Conservation (phyloP, 2,329 filamentous ascomycete species). For the Colletotrichum truncatum region DNA sequence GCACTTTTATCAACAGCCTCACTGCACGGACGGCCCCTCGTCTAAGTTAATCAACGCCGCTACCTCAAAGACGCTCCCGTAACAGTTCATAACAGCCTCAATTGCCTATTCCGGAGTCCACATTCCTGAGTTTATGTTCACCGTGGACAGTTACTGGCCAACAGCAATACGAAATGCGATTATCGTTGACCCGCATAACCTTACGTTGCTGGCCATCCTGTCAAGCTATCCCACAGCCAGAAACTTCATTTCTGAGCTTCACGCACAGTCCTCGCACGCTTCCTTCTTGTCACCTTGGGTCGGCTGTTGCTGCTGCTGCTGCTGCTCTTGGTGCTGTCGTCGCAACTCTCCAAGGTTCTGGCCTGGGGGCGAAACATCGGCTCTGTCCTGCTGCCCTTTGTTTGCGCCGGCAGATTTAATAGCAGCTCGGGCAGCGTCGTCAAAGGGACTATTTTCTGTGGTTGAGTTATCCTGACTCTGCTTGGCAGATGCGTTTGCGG, state of each 20-base stretch:
- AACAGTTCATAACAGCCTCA: not conserved
- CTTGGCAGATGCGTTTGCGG: constrained; percentile 5
- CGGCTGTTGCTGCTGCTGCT: not conserved
- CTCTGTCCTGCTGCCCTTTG: constrained; percentile 24
- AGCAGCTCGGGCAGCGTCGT: constrained; percentile 16
- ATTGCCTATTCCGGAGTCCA: not conserved
- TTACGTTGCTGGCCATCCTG: not conserved
- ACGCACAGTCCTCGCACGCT: constrained; percentile 27
- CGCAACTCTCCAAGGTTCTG: not conserved
- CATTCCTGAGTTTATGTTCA: not conserved
- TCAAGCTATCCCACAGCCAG: not conserved
- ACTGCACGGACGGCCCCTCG: not conserved
- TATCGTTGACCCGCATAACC: not conserved
- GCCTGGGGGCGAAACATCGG: constrained; percentile 5
- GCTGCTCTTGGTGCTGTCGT: too few species aligned
- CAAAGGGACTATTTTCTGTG: not conserved
- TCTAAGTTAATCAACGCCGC: not conserved
- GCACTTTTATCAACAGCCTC: not conserved
- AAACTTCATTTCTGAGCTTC: not conserved
- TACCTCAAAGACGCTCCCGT: not conserved
- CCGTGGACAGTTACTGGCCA: not conserved
- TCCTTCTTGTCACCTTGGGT: not conserved
- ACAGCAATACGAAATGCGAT: not conserved
- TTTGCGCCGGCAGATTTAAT: constrained; percentile 26
- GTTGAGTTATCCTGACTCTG: not conserved